phyloP scores from a whole-genome alignment of 345 rosid genomes.

The Eucalyptus pauciflora region DNA sequence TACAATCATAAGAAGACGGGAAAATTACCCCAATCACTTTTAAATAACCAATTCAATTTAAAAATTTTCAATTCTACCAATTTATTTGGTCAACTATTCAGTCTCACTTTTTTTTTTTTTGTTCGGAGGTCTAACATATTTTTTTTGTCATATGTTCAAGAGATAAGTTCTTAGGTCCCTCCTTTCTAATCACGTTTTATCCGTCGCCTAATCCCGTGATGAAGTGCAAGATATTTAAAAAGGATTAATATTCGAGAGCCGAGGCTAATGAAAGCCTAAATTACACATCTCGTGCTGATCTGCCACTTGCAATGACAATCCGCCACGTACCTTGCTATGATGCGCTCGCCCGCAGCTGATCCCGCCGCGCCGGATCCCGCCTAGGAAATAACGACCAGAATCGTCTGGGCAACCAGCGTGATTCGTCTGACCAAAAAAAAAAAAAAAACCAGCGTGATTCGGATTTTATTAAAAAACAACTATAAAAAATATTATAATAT shows the following conservation, averaged over 20 bases:
- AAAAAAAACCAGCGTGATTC: neutral
- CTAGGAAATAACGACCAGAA: neutral
- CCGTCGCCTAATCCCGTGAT: neutral
- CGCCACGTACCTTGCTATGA: neutral
- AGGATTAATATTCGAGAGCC: neutral
- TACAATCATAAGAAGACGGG: no score
- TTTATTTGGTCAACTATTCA: neutral
- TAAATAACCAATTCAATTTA: no score
- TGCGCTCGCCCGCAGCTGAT: neutral
- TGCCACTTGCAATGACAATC: neutral
- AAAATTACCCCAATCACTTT: neutral
- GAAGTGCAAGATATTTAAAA: neutral
- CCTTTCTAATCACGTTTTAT: neutral
- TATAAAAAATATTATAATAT: neutral
- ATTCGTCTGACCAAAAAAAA: neutral
- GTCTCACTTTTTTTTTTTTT: no score
- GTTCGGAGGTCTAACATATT: no score
- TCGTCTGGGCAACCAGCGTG: neutral
- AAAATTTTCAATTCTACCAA: rapidly evolving
- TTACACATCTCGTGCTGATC: neutral
- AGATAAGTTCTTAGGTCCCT: neutral
- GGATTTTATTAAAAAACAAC: neutral
- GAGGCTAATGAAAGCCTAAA: neutral
- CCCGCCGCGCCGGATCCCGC: neutral
- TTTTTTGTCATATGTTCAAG: neutral